Conservation (phyloP, 176 grass and related monocot species). For the Zoysia japonica region DNA sequence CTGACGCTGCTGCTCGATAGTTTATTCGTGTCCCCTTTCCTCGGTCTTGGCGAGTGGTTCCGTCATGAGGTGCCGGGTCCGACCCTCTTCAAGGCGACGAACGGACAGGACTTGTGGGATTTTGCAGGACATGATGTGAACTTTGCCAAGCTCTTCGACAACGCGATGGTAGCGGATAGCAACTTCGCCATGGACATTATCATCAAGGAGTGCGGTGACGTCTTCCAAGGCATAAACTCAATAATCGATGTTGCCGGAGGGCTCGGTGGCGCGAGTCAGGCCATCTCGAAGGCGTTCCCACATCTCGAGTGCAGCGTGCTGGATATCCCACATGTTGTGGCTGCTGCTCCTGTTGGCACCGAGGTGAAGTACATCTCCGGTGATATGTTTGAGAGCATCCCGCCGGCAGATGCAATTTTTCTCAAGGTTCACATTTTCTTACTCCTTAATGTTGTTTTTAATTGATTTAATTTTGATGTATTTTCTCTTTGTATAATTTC, state of each 20-base stretch:
- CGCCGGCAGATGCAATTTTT: slow-evolving; percentile 45
- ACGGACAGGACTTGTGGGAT: slow-evolving; percentile 3
- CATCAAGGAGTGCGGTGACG: too few relatives aligned
- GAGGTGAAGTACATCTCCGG: slow-evolving; percentile 46
- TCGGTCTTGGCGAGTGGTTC: slow-evolving; percentile 14
- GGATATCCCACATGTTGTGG: slow-evolving; percentile 53
- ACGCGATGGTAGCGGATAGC: slow-evolving; percentile 35
- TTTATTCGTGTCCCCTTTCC: background rate
- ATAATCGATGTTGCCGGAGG: slow-evolving; percentile 58
- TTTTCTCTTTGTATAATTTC: too few relatives aligned
- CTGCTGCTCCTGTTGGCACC: background rate
- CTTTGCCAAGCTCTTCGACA: slow-evolving; percentile 26
- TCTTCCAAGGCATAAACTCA: too few relatives aligned
- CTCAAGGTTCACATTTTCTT: slow-evolving; percentile 44
- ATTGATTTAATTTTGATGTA: too few relatives aligned
- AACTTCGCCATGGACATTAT: too few relatives aligned
- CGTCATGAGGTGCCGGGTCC: background rate
- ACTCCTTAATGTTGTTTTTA: too few relatives aligned
- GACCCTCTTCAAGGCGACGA: background rate
- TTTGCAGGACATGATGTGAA: background rate
- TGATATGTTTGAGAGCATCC: slow-evolving; percentile 56
- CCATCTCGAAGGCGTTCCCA: slow-evolving; percentile 46
- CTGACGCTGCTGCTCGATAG: background rate
- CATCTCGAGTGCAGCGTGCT: slow-evolving; percentile 45
- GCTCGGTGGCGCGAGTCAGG: background rate